Evolutionary conservation across 257 asterid species (phyloP).

Genomic region (Sherardia arvensis): DNA sequence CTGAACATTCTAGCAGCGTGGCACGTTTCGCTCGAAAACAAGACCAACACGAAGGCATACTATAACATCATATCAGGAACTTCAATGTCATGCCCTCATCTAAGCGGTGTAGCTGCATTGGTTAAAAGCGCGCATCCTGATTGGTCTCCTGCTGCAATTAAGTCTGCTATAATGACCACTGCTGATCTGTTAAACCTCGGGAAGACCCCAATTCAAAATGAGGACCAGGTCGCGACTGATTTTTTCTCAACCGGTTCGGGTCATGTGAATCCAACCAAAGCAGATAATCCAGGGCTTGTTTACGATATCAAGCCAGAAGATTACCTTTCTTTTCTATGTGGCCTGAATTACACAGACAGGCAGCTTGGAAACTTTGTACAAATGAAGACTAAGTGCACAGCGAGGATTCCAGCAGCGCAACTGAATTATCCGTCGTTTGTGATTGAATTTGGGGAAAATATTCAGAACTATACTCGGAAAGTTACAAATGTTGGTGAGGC

Average conservation of each 20-base stretch:
- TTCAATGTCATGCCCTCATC: constrained; percentile 17
- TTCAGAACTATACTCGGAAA: constrained; percentile 9
- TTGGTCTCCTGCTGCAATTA: constrained; percentile 17
- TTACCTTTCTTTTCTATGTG: constrained; percentile 12
- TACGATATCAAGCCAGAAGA: constrained; percentile 6
- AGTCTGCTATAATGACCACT: constrained; percentile 9
- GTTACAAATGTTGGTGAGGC: constrained; percentile 14
- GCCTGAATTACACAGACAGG: constrained; percentile 7
- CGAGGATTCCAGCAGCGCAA: constrained; percentile 4
- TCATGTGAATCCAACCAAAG: constrained; percentile 12
- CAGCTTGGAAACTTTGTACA: neutral
- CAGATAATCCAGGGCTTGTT: constrained; percentile 11
- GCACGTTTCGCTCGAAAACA: constrained; percentile 1
- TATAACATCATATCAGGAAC: constrained; percentile 7
- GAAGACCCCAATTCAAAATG: constrained; percentile 2
- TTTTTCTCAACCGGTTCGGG: constrained; percentile 3
- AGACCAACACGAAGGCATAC: neutral
- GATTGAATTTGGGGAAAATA: neutral
- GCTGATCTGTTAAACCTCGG: constrained; percentile 4
- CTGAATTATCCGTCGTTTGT: constrained; percentile 14
- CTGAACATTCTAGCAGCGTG: constrained; percentile 14
- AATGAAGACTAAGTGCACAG: neutral
- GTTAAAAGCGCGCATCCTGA: constrained; percentile 14
- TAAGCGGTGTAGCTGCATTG: constrained; percentile 14
- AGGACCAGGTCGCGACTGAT: neutral